Conservation (phyloP, 1,284 basidiomycete genomes). For the Abortiporus biennis region DNA sequence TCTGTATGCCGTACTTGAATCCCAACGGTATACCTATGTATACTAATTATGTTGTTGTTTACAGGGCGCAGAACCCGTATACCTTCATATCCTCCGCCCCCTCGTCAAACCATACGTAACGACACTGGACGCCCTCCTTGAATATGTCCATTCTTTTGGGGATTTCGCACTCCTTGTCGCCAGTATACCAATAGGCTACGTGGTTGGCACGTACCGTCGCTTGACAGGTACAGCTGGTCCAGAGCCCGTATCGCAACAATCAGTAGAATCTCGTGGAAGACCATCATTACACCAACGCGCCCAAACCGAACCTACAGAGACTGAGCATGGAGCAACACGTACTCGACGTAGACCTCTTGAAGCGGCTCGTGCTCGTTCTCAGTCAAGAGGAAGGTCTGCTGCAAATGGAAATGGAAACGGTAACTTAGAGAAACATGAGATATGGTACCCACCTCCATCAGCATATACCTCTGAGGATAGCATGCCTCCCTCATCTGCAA, state of each 20-base stretch:
- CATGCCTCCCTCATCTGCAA: constrained; percentile 17
- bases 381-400: not conserved
- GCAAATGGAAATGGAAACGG: not conserved
- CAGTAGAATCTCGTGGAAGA: not conserved
- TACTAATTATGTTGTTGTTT: constrained; percentile 10
- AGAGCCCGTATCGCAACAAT: not conserved
- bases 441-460: constrained; percentile 34
- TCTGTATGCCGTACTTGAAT: constrained; percentile 30
- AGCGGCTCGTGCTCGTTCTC: constrained; percentile 7
- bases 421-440: constrained; percentile 16
- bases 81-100: constrained; percentile 67
- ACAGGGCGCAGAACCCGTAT: constrained; percentile 77
- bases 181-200: constrained; percentile 45
- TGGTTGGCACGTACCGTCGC: constrained; percentile 36
- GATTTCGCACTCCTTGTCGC: constrained; percentile 58
- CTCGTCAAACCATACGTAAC: constrained; percentile 61
- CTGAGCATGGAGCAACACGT: constrained; percentile 10
- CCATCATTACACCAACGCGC: not conserved
- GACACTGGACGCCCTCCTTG: constrained; percentile 55
- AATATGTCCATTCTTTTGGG: constrained; percentile 49
- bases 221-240: constrained; percentile 8
- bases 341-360: constrained; percentile 9
- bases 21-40: constrained; percentile 1
- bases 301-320: constrained; percentile 1
- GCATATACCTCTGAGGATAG: constrained; percentile 19